A percentile compares a stretch with the other conserved stretches of the same genome.
Evolutionary conservation across 2,329 filamentous ascomycete species (phyloP).

Genomic region (Botryotinia convoluta): DNA sequence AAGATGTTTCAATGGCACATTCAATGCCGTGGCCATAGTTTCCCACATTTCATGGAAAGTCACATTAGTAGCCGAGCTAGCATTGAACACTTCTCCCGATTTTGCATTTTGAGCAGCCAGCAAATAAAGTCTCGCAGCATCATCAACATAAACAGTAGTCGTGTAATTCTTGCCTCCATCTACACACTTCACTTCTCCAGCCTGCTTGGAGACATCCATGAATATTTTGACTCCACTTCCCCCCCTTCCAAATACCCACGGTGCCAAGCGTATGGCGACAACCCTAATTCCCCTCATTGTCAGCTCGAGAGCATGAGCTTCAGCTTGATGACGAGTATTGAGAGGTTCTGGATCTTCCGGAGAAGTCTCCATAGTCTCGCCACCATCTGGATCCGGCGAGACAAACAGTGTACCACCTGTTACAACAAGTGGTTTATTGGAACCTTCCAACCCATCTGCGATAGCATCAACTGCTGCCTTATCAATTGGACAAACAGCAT

Average conservation of each 20-base stretch:
- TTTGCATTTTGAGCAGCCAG: conserved; percentile 40
- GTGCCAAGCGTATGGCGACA: conserved; percentile 42
- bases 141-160: conserved; percentile 43
- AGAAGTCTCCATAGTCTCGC: conserved; percentile 35
- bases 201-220: conserved; percentile 36
- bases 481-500: conserved; percentile 37
- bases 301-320: conserved; percentile 38
- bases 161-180: conserved; percentile 36
- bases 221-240: conserved; percentile 39
- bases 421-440: conserved; percentile 40
- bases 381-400: conserved; percentile 33
- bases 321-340: conserved; percentile 34
- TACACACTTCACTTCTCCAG: conserved; percentile 37
- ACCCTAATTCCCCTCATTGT: conserved; percentile 39
- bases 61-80: conserved; percentile 36
- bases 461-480: conserved; percentile 42
- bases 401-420: conserved; percentile 39
- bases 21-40: conserved; percentile 35
- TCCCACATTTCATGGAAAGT: conserved; percentile 37
- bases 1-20: conserved; percentile 7
- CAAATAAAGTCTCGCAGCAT: conserved; percentile 44
- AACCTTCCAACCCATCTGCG: conserved; percentile 38
- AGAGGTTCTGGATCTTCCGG: conserved; percentile 27
- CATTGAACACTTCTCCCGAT: conserved; percentile 42
- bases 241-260: conserved; percentile 46